Evolutionary conservation across 805 yeast species (phyloP).

Genomic region (Candida koratica): DNA sequence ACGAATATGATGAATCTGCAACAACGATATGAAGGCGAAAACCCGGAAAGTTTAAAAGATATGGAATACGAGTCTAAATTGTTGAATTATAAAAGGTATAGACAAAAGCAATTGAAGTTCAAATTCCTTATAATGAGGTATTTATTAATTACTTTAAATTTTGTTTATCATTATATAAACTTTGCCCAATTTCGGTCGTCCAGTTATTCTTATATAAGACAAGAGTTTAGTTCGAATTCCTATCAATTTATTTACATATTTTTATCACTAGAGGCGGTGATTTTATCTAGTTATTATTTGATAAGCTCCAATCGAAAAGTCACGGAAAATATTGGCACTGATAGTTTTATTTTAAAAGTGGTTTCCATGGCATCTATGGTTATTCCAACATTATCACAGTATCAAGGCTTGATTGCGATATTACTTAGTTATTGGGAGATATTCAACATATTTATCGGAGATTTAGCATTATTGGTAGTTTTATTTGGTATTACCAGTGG

Average conservation of each 20-base stretch:
- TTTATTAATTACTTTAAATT: conserved; percentile 24
- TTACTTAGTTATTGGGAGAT: conserved; percentile 36
- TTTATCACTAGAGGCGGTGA: conserved; percentile 29
- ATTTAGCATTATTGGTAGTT: conserved; percentile 33
- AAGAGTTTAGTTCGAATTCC: conserved; percentile 11
- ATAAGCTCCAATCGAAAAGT: conserved; percentile 24
- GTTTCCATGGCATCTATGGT: conserved; percentile 32
- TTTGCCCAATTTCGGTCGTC: conserved; percentile 20
- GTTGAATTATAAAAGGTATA: conserved; percentile 27
- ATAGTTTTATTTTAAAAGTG: conserved; percentile 25
- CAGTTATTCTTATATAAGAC: conserved; percentile 25
- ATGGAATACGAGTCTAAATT: conserved; percentile 28
- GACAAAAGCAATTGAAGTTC: conserved; percentile 30
- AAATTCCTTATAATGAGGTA: conserved; percentile 31
- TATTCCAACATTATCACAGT: conserved; percentile 28
- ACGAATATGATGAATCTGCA: conserved; percentile 16
- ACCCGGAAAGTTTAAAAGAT: conserved; percentile 17
- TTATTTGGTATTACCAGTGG: conserved; percentile 36
- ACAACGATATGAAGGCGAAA: conserved; percentile 11
- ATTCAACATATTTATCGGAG: conserved; percentile 33
- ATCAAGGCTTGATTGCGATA: conserved; percentile 26
- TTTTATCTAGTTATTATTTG: conserved; percentile 32
- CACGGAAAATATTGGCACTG: conserved; percentile 22
- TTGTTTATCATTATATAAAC: conserved; percentile 31
- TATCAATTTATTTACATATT: conserved; percentile 25